Evolutionary conservation across 208 protist species (phyloP).

Genomic region (Trypanosoma grayi): DNA sequence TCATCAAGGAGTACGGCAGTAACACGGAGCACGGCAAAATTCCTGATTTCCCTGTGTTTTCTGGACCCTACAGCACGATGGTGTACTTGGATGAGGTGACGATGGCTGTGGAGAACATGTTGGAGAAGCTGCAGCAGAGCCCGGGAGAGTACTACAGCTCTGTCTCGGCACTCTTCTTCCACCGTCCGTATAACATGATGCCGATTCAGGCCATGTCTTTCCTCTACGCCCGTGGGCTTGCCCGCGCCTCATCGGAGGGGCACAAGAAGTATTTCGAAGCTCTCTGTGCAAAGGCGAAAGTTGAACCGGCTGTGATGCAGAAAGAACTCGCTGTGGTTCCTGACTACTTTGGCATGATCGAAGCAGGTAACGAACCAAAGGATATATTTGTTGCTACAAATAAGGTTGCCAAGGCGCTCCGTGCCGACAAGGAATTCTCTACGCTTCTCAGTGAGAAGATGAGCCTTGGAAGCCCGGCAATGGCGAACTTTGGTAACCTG

Average conservation of each 20-base stretch:
- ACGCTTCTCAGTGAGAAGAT: conserved; percentile 80
- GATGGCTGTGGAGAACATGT: conserved; percentile 87
- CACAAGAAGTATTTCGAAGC: conserved; percentile 64
- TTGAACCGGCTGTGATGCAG: conserved; percentile 39
- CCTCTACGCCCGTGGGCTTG: conserved; percentile 81
- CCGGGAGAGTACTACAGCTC: conserved; percentile 86
- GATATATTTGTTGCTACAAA: conserved; percentile 71
- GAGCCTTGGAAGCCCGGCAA: conserved; percentile 81
- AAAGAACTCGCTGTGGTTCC: conserved; percentile 66
- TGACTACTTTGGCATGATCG: conserved; percentile 80
- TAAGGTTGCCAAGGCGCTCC: conserved; percentile 78
- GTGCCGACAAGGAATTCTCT: conserved; percentile 79
- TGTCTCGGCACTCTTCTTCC: conserved; percentile 86
- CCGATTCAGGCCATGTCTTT: conserved; percentile 90
- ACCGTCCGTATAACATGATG: conserved; percentile 93
- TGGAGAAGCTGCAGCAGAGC: conserved; percentile 48
- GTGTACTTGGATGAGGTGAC: conserved; percentile 90
- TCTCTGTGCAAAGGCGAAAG: conserved; percentile 67
- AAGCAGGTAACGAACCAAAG: conserved; percentile 62
- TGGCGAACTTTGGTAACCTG: conserved; percentile 89
- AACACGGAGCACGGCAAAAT: conserved; percentile 75
- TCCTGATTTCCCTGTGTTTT: conserved; percentile 91
- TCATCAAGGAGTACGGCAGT: conserved; percentile 80
- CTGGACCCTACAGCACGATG: conserved; percentile 86
- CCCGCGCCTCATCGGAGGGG: conserved; percentile 60